A percentile compares a stretch with the other conserved stretches of the same genome.
Evolutionary conservation across 495 filamentous ascomycete species (phyloP).

Genomic region (Hypoxylon lienhwacheense): DNA sequence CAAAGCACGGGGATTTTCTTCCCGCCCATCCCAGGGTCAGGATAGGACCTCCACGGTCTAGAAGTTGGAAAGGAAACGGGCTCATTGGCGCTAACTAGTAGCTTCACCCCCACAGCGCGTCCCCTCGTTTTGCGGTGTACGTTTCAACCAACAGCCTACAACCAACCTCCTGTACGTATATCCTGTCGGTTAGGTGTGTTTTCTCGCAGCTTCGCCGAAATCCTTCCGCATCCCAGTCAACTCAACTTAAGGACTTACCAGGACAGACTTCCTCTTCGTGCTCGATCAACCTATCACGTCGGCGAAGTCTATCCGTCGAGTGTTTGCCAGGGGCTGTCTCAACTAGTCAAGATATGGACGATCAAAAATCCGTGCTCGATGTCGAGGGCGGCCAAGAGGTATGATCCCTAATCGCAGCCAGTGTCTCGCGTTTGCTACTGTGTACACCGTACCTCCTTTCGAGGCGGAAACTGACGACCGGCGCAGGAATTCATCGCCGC

Average conservation of each 20-base stretch:
- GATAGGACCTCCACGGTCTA: conserved; percentile 27
- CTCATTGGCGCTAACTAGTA: conserved; percentile 25
- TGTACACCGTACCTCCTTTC: no score
- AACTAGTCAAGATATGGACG: conserved; percentile 20
- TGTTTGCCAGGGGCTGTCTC: no score
- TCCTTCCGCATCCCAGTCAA: no score
- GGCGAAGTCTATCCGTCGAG: not conserved
- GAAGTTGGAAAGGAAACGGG: conserved; percentile 22
- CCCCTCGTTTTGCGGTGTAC: conserved; percentile 22
- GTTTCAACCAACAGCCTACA: conserved; percentile 14
- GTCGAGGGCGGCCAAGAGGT: conserved; percentile 27
- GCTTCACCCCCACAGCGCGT: conserved; percentile 28
- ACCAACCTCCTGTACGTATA: conserved; percentile 2
- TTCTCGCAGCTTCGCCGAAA: conserved; percentile 6
- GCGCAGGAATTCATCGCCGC: conserved; percentile 9
- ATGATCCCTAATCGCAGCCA: not conserved
- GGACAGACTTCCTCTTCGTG: conserved; percentile 1
- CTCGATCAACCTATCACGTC: conserved; percentile 6
- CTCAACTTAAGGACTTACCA: no score
- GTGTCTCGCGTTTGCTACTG: no score
- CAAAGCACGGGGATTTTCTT: not conserved
- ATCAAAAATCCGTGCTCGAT: conserved; percentile 16
- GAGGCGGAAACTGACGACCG: not conserved
- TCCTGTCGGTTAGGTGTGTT: conserved; percentile 1
- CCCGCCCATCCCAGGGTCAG: not conserved